Conservation (phyloP, 345 rosid genomes). For the Camelina laxa region DNA sequence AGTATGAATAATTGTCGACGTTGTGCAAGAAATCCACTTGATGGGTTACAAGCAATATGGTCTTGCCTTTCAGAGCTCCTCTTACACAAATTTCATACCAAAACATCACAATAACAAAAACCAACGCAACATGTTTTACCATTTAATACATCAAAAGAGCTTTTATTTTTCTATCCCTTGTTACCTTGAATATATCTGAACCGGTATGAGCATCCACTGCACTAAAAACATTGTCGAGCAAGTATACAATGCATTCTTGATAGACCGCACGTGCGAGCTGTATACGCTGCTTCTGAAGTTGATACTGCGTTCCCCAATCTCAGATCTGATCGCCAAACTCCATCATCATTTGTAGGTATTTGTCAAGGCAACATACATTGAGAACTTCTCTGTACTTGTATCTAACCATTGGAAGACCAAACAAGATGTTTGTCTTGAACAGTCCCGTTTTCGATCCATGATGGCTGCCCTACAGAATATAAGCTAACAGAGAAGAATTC, state of each 20-base stretch:
- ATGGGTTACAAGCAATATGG: conserved; percentile 88
- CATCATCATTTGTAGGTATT: conserved; percentile 94
- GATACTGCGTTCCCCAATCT: conserved; percentile 95
- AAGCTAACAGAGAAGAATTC: no score
- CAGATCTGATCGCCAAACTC: conserved; percentile 93
- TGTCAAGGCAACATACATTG: conserved; percentile 79
- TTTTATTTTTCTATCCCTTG: no score
- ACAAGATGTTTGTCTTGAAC: conserved; percentile 83
- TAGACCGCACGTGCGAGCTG: conserved; percentile 95
- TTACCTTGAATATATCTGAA: conserved; percentile 89
- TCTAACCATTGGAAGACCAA: conserved; percentile 76
- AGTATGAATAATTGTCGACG: conserved; percentile 46
- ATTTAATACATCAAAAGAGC: no score
- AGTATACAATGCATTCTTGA: conserved; percentile 83
- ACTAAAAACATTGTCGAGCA: conserved; percentile 93
- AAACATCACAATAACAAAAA: conserved; percentile 14
- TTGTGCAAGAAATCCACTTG: conserved; percentile 96
- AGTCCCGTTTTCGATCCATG: conserved; percentile 96
- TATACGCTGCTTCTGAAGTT: conserved; percentile 96
- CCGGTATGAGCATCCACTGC: conserved; percentile 99
- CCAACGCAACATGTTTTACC: no score
- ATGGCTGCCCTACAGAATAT: conserved; percentile 52
- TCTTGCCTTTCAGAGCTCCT: conserved; percentile 83
- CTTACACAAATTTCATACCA: conserved; percentile 85
- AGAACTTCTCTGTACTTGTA: conserved; percentile 66